phyloP scores from a whole-genome alignment of 1,139 yeast genomes.

The Debaryomyces fabryi region DNA sequence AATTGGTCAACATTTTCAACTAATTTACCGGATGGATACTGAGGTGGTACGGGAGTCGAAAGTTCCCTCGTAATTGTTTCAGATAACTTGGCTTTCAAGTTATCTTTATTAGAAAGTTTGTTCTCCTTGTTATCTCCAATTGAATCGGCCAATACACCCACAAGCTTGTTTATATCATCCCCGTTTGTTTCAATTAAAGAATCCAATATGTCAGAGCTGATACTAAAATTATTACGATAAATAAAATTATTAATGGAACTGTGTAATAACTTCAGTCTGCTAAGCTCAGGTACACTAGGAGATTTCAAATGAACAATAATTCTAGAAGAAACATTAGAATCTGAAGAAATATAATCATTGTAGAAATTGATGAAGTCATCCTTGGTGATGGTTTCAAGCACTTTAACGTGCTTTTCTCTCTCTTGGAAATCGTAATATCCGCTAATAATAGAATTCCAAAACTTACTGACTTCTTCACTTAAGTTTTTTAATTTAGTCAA shows the following conservation, averaged over 20 bases:
- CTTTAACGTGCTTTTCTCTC: conserved; percentile 57
- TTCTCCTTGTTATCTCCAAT: conserved; percentile 1
- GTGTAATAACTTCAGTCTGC: conserved; percentile 27
- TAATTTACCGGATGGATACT: conserved; percentile 31
- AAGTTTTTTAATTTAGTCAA: conserved; percentile 75
- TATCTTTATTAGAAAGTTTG: conserved; percentile 1
- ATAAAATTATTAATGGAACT: conserved; percentile 32
- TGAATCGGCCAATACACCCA: conserved; percentile 15
- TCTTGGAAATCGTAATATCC: conserved; percentile 79
- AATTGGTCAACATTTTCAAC: conserved; percentile 26
- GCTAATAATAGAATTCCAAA: conserved; percentile 66
- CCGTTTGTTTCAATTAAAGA: conserved; percentile 23
- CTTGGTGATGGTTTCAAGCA: conserved; percentile 56
- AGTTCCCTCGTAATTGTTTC: conserved; percentile 18
- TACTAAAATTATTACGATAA: conserved; percentile 24
- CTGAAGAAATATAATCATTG: conserved; percentile 44
- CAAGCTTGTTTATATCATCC: conserved; percentile 21
- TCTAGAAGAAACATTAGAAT: conserved; percentile 41
- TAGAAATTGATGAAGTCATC: conserved; percentile 61
- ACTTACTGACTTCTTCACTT: conserved; percentile 69
- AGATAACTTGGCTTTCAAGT: conserved; percentile 11
- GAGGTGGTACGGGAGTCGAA: conserved; percentile 27
- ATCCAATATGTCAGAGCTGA: conserved; percentile 33
- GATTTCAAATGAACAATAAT: conserved; percentile 72
- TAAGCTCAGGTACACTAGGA: conserved; percentile 40